phyloP scores from a whole-genome alignment of 371 early-diverging fungal genomes.

The Mortierella sp. region DNA sequence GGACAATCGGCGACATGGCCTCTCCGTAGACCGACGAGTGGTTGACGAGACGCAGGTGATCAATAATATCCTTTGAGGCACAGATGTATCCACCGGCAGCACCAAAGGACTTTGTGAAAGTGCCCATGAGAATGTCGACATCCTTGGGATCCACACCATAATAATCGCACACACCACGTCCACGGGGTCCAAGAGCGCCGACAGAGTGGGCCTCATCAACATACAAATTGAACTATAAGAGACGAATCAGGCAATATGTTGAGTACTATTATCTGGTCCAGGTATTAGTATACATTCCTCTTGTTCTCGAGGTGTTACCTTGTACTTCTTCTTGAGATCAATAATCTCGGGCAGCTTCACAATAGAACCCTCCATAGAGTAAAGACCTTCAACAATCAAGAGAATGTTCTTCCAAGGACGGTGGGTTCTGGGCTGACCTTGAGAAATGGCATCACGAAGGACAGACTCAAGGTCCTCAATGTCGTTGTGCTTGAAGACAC shows the following conservation, averaged over 20 bases:
- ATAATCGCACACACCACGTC: constrained; percentile 99
- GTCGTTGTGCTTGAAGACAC: constrained; percentile 97
- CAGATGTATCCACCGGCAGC: constrained; percentile 99
- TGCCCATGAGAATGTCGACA: constrained; percentile 99
- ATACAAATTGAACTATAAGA: constrained; percentile 92
- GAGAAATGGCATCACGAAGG: constrained; percentile 93
- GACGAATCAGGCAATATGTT: not conserved
- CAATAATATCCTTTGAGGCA: constrained; percentile 83
- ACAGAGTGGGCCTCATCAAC: constrained; percentile 99
- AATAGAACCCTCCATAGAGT: constrained; percentile 99
- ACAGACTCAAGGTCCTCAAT: constrained; percentile 85
- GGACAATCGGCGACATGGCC: constrained; percentile 91
- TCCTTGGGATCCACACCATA: constrained; percentile 90
- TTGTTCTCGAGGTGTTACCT: too few relatives aligned
- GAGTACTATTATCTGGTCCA: too few relatives aligned
- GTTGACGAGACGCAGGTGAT: constrained; percentile 83
- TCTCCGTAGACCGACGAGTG: constrained; percentile 95
- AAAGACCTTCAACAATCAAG: constrained; percentile 98
- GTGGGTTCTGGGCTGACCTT: constrained; percentile 99
- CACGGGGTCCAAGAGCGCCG: constrained; percentile 95
- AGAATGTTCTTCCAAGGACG: constrained; percentile 99
- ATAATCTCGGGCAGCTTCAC: constrained; percentile 92
- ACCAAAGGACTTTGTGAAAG: constrained; percentile 99
- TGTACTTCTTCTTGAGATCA: constrained; percentile 95
- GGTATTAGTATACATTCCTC: too few relatives aligned